Evolutionary conservation across 768 basidiomycete genomes (phyloP).

Genomic region (Xanthoconium purpureum): DNA sequence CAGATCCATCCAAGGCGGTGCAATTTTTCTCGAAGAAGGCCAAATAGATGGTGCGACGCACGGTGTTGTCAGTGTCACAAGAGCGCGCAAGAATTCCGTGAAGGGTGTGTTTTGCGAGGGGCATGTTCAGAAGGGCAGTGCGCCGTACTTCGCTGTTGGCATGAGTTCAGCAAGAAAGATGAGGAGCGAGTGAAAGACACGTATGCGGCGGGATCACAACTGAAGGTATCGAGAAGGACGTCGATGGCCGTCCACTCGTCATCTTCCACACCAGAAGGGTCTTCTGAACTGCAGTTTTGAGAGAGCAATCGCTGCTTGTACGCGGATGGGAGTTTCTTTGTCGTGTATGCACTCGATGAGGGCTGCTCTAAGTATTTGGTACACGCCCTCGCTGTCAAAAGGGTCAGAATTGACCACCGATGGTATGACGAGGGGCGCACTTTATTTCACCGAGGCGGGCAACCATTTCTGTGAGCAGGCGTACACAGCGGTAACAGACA

Average conservation of each 20-base stretch:
- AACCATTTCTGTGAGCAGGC: slow-evolving; percentile 77
- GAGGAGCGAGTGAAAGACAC: slow-evolving; percentile 26
- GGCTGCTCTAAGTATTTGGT: slow-evolving; percentile 52
- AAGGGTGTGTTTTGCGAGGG: slow-evolving; percentile 52
- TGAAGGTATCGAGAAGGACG: slow-evolving; percentile 63
- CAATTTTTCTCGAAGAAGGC: slow-evolving; percentile 50
- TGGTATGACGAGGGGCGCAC: slow-evolving; percentile 41
- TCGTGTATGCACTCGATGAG: slow-evolving; percentile 75
- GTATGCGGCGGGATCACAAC: slow-evolving; percentile 74
- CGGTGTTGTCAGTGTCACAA: slow-evolving; percentile 71
- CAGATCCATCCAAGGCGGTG: slow-evolving; percentile 26
- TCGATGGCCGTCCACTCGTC: slow-evolving; percentile 47
- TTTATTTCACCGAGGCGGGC: slow-evolving; percentile 80
- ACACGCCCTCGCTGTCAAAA: slow-evolving; percentile 68
- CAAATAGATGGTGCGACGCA: slow-evolving; percentile 73
- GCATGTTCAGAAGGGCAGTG: slow-evolving; percentile 69
- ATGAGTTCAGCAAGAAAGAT: neutral
- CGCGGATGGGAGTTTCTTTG: slow-evolving; percentile 73
- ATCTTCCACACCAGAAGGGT: slow-evolving; percentile 50
- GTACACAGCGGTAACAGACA: slow-evolving; percentile 76
- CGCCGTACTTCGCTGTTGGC: slow-evolving; percentile 78
- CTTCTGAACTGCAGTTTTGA: slow-evolving; percentile 76
- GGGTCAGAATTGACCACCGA: neutral
- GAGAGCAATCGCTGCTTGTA: slow-evolving; percentile 77
- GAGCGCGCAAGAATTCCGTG: slow-evolving; percentile 69